phyloP scores from a whole-genome alignment of 345 rosid genomes.

The Eucalyptus marginata region DNA sequence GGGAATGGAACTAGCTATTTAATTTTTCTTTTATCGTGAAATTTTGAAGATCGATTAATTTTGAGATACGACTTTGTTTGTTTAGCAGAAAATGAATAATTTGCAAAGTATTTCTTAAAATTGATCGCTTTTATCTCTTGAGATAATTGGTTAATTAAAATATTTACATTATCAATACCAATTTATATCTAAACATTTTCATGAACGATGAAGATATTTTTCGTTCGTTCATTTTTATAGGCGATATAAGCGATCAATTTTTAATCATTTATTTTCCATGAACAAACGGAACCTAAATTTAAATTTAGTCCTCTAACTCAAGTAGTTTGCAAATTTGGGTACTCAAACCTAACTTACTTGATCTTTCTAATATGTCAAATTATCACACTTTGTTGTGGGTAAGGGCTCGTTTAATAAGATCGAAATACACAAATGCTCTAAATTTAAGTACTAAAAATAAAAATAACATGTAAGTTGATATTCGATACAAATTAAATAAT shows the following conservation, averaged over 20 bases:
- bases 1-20: neutral
- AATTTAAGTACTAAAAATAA: no score
- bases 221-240: rapidly evolving
- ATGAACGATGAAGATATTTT: rapidly evolving
- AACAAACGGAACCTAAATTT: no score
- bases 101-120: no score
- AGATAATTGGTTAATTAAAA: no score
- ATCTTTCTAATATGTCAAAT: neutral
- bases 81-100: rapidly evolving
- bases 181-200: no score
- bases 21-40: neutral
- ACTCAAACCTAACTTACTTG: neutral
- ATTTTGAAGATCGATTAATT: neutral
- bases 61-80: neutral
- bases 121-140: no score
- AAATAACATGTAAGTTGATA: no score
- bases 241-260: rapidly evolving
- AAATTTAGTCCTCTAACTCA: neutral
- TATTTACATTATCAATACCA: no score
- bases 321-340: neutral
- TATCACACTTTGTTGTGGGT: neutral
- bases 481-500: no score
- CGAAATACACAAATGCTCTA: no score
- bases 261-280: no score
- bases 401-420: no score